Evolutionary conservation across 2,329 filamentous ascomycete genomes (phyloP).

Genomic region (Byssoonygena ceratinophila): DNA sequence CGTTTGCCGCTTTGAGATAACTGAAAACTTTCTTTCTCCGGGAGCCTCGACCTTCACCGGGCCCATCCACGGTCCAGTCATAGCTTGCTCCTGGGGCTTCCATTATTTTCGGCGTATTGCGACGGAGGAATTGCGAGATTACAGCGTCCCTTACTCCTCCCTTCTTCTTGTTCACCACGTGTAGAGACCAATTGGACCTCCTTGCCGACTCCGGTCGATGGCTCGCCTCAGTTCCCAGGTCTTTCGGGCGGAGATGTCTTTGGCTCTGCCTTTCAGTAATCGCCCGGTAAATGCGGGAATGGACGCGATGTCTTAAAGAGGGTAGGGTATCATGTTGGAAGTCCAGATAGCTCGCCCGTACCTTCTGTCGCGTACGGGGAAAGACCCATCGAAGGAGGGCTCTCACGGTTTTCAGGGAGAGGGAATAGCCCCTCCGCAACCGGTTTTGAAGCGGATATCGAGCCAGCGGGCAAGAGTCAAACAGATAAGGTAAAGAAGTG

Average conservation of each 20-base stretch:
- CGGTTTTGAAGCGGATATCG: slow-evolving; percentile 7
- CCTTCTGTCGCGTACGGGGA: slow-evolving; percentile 52
- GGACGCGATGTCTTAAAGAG: slow-evolving; percentile 54
- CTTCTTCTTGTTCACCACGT: not conserved
- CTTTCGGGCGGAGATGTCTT: not conserved
- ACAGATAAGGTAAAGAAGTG: not conserved
- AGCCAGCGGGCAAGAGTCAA: slow-evolving; percentile 10
- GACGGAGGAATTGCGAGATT: not conserved
- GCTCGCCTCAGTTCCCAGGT: not conserved
- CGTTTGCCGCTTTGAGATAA: slow-evolving; percentile 61
- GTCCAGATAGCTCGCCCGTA: slow-evolving; percentile 54
- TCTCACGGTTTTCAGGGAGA: slow-evolving; percentile 2
- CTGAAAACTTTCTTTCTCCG: slow-evolving; percentile 67
- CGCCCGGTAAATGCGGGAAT: slow-evolving; percentile 66
- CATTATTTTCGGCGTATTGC: slow-evolving; percentile 15
- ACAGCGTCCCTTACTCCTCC: not conserved
- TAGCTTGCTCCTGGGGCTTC: slow-evolving; percentile 18
- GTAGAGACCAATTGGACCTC: not conserved
- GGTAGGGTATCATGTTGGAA: slow-evolving; percentile 69
- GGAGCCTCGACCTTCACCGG: slow-evolving; percentile 47
- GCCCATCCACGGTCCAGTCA: slow-evolving; percentile 20
- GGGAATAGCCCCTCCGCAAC: slow-evolving; percentile 1
- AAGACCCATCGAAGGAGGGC: slow-evolving; percentile 48
- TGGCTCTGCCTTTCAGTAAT: slow-evolving; percentile 55
- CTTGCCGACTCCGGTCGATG: not conserved